A percentile compares a stretch with the other conserved stretches of the same genome.
These are phyloP conservation scores for Camellia granthamiana DNA, from an alignment of 148 eudicot genomes.

Conservation along the genomic window DNA sequence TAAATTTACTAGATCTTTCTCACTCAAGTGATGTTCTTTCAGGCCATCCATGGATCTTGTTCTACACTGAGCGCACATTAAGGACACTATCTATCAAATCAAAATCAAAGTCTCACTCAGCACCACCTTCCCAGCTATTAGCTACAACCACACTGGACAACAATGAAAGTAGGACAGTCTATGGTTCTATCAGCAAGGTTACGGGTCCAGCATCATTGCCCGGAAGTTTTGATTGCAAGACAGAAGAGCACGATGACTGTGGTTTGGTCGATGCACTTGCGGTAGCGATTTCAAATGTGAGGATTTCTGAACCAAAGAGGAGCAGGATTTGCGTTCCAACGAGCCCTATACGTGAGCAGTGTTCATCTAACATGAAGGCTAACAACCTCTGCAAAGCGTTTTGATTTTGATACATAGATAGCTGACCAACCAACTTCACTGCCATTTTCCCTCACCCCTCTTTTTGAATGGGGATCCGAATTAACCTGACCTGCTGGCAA, in stretches of 20 bases:
- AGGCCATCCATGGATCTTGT: constrained; percentile 93
- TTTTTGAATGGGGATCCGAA: constrained; percentile 13
- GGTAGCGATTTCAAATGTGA: constrained; percentile 61
- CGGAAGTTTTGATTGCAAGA: constrained; percentile 16
- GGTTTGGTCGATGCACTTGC: constrained; percentile 56
- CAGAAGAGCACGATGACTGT: constrained; percentile 47
- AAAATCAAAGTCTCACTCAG: constrained; percentile 37
- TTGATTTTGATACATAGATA: constrained; percentile 25
- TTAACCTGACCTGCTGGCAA: neutral
- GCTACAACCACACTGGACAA: constrained; percentile 17
- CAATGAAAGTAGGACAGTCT: constrained; percentile 18
- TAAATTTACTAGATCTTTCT: neutral
- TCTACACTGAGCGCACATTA: constrained; percentile 65
- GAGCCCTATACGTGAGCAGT: constrained; percentile 50
- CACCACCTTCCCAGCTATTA: constrained; percentile 21
- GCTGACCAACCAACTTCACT: constrained; percentile 17
- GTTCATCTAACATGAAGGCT: constrained; percentile 37
- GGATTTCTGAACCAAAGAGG: constrained; percentile 63
- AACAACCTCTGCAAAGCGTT: constrained; percentile 69
- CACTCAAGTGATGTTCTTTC: constrained; percentile 2
- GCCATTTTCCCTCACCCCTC: neutral
- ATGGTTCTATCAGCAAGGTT: constrained; percentile 19
- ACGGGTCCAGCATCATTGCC: constrained; percentile 24
- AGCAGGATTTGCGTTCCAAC: constrained; percentile 44
- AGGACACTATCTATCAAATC: constrained; percentile 48